Evolutionary conservation across 305 asterid species (phyloP).

Genomic region (Striga hermonthica): DNA sequence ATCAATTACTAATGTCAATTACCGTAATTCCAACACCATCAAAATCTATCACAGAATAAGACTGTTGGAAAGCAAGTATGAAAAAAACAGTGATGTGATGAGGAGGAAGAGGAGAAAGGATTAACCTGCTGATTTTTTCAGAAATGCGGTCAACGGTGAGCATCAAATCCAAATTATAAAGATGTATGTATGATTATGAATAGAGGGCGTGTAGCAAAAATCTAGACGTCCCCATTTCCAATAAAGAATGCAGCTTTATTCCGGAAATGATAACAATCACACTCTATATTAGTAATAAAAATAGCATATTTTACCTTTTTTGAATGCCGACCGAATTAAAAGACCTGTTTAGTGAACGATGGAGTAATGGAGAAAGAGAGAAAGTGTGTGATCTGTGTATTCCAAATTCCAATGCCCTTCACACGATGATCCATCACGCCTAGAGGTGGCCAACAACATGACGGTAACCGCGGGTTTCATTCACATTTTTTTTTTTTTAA

Average conservation of each 20-base stretch:
- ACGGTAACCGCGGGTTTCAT: too few relatives aligned
- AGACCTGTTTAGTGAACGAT: slow-evolving; percentile 23
- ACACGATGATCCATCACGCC: too few relatives aligned
- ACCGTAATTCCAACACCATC: slow-evolving; percentile 24
- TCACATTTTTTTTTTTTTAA: too few relatives aligned
- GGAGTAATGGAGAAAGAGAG: slow-evolving; percentile 30
- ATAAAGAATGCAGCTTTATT: slow-evolving; percentile 43
- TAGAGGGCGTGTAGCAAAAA: slow-evolving; percentile 27
- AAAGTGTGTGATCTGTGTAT: slow-evolving; percentile 23
- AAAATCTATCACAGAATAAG: slow-evolving; percentile 16
- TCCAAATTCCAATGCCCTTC: slow-evolving; percentile 26
- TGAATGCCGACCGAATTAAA: slow-evolving; percentile 31
- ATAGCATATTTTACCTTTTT: slow-evolving; percentile 2
- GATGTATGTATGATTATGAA: neutral
- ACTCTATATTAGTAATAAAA: slow-evolving; percentile 1
- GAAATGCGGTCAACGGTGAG: slow-evolving; percentile 28
- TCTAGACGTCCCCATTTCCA: slow-evolving; percentile 34
- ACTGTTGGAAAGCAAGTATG: slow-evolving; percentile 4
- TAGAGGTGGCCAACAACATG: too few relatives aligned
- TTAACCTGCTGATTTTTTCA: slow-evolving; percentile 35
- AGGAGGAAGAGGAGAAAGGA: neutral
- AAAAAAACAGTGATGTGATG: slow-evolving; percentile 26
- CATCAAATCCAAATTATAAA: slow-evolving; percentile 34
- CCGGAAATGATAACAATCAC: slow-evolving; percentile 22
- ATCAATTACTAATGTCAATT: slow-evolving; percentile 2